Evolutionary conservation across 2,329 filamentous ascomycete genomes (phyloP), one percentile per base, ranked within the genome.

Genomic region (Malbranchea cinnamomea): DNA sequence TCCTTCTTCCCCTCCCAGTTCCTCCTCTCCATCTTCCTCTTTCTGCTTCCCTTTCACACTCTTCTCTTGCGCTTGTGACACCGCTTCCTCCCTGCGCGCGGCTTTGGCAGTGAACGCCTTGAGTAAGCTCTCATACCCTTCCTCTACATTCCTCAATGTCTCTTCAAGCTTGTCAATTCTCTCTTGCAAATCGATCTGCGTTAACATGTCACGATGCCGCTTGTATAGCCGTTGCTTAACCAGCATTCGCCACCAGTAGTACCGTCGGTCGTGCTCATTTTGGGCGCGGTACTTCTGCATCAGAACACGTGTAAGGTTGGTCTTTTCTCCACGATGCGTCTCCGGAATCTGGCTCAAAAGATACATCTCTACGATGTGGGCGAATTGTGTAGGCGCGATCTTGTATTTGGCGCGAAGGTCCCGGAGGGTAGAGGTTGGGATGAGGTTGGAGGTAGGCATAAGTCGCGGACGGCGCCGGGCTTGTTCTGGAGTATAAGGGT

Each of bases 211-310:
- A 19, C 60, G 59, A 35, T 74, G 72, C 40, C 68, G 66, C 39
- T 67, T 63, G 48, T 67, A 74, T 10, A 77, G 60, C 11, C 72
- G 60, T 39, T 74, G 66, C 48, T 77, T 77, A 20, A 69, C 60
- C 17, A 74, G 61, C 41, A 75, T 53, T 4, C 72, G 62, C 72
- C 72, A 77, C 55, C 73, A 74, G 49, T 71, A 76, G 50, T 73
- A 77, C 18, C 60, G 57, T 8, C 66, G 54, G 41, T 77, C 72
- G 37, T 68, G 57, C 24, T 61, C 58, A 36, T 74, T 62, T 2
- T 58, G 55, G 1, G 63, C 47, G 14, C 53, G 52, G 16, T 50
- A 50, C 32, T 60, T 59, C 37, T 59, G 59, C 31, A 60, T 59
- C 20, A 57, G 44, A 44, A 71, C 37, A 50, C 65, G 52, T 48